These are phyloP conservation scores for Pluteus cervinus DNA, from an alignment of 768 basidiomycete genomes.

Conservation along the genomic window DNA sequence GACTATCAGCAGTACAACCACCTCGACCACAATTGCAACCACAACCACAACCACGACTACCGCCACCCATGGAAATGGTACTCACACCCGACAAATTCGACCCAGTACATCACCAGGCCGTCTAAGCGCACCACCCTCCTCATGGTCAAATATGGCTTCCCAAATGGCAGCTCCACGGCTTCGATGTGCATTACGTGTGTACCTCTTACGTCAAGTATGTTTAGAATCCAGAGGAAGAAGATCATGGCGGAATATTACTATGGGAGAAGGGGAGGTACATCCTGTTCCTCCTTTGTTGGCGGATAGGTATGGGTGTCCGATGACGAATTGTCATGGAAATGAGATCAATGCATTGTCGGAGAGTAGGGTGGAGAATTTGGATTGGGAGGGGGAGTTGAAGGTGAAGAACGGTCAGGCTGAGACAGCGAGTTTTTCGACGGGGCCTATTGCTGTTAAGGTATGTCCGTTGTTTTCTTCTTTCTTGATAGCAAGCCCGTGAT, in stretches of 20 bases:
- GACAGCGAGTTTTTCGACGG: constrained; percentile 41
- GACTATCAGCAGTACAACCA: too few relatives aligned
- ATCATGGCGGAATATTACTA: constrained; percentile 28
- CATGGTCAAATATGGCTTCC: constrained; percentile 9
- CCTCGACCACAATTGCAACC: too few relatives aligned
- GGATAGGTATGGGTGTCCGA: constrained; percentile 13
- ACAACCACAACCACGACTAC: constrained; percentile 6
- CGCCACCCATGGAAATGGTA: neutral
- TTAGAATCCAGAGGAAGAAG: constrained; percentile 28
- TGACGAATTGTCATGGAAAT: constrained; percentile 16
- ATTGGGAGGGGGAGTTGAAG: constrained; percentile 55
- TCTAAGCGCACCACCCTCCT: constrained; percentile 14
- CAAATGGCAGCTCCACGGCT: constrained; percentile 12
- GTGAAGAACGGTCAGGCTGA: constrained; percentile 29
- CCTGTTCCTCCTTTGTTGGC: constrained; percentile 34
- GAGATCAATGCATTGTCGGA: constrained; percentile 1
- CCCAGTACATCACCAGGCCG: constrained; percentile 1
- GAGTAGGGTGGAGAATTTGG: constrained; percentile 33
- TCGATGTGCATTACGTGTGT: constrained; percentile 38
- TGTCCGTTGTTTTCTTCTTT: constrained; percentile 7
- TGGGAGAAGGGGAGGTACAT: constrained; percentile 45
- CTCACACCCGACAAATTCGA: constrained; percentile 2
- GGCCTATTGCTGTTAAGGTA: constrained; percentile 36
- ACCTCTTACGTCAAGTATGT: constrained; percentile 44
- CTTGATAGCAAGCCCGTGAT: neutral